Percentiles rank a stretch among this genome's conserved stretches.
Conservation (phyloP, 2,329 filamentous ascomycete species). For the Annulohypoxylon truncatum region DNA sequence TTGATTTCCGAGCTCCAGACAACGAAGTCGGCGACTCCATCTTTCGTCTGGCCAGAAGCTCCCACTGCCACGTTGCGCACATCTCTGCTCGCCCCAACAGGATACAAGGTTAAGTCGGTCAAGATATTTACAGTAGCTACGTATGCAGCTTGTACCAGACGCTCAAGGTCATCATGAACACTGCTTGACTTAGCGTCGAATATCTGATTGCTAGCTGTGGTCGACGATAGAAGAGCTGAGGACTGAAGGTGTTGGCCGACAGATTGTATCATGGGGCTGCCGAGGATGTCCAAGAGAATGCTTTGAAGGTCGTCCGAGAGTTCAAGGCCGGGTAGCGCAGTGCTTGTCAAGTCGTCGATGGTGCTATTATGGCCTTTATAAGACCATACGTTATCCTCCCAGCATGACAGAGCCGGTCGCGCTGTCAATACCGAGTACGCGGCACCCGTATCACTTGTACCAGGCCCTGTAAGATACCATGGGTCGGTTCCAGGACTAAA, state of each 20-base stretch:
- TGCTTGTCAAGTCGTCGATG: constrained; percentile 30
- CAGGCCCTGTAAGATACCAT: constrained; percentile 40
- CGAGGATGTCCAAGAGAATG: constrained; percentile 36
- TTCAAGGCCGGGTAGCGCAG: constrained; percentile 39
- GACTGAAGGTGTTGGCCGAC: constrained; percentile 39
- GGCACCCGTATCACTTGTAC: background rate
- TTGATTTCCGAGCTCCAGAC: constrained; percentile 45
- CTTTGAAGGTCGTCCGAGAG: constrained; percentile 36
- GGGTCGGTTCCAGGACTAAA: constrained; percentile 43
- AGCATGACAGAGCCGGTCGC: constrained; percentile 45
- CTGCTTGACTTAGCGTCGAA: constrained; percentile 47
- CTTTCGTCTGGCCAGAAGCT: constrained; percentile 8
- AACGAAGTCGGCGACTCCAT: constrained; percentile 45
- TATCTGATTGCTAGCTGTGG: constrained; percentile 37
- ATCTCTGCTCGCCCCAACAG: constrained; percentile 20
- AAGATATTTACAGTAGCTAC: constrained; percentile 45
- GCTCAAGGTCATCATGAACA: constrained; percentile 44
- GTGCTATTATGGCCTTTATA: constrained; percentile 41
- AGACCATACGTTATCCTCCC: constrained; percentile 47
- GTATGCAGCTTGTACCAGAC: constrained; percentile 45
- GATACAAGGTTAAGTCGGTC: constrained; percentile 45
- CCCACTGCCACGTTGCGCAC: constrained; percentile 37
- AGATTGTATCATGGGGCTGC: constrained; percentile 35
- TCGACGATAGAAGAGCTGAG: constrained; percentile 40
- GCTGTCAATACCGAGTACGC: constrained; percentile 35